Percentiles rank a stretch among this genome's conserved stretches.
phyloP scores from a whole-genome alignment of 129 eudicot genomes.

The Flaveria sonorensis region DNA sequence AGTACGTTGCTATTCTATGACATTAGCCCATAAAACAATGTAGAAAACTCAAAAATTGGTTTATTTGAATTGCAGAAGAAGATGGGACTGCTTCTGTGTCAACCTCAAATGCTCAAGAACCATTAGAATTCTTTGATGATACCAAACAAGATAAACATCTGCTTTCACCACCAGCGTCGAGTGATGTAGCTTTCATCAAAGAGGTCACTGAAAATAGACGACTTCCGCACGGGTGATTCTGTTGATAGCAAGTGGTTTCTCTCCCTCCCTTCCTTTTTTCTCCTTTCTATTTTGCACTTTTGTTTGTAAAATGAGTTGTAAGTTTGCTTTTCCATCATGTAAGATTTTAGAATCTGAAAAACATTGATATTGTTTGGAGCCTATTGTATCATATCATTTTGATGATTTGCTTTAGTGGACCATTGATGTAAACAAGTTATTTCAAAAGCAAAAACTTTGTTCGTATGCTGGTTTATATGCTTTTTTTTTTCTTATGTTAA shows the following conservation, averaged over 20 bases:
- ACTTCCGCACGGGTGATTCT: neutral
- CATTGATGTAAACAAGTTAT: neutral
- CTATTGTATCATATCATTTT: conserved; percentile 16
- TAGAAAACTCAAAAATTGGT: neutral
- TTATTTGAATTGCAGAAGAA: conserved; percentile 40
- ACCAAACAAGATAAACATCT: conserved; percentile 47
- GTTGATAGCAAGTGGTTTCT: conserved; percentile 22
- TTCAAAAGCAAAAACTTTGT: neutral
- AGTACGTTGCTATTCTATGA: neutral
- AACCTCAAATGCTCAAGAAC: conserved; percentile 38
- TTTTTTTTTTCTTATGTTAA: too few relatives aligned
- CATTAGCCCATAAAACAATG: neutral
- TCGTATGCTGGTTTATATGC: too few relatives aligned
- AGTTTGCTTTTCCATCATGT: conserved; percentile 7
- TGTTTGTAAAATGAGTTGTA: conserved; percentile 38
- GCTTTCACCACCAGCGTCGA: conserved; percentile 41
- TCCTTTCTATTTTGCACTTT: conserved; percentile 9
- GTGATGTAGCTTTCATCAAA: conserved; percentile 63
- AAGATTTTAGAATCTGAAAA: conserved; percentile 22
- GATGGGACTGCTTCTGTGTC: conserved; percentile 56
- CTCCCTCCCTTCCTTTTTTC: neutral
- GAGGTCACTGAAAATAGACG: conserved; percentile 32
- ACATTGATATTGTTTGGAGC: conserved; percentile 32
- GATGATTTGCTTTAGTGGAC: conserved; percentile 8
- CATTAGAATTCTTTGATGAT: conserved; percentile 44